Percentiles rank a stretch among this genome's conserved stretches.
Evolutionary conservation across 768 basidiomycete genomes (phyloP).

Genomic region (Lentinula raphanica): DNA sequence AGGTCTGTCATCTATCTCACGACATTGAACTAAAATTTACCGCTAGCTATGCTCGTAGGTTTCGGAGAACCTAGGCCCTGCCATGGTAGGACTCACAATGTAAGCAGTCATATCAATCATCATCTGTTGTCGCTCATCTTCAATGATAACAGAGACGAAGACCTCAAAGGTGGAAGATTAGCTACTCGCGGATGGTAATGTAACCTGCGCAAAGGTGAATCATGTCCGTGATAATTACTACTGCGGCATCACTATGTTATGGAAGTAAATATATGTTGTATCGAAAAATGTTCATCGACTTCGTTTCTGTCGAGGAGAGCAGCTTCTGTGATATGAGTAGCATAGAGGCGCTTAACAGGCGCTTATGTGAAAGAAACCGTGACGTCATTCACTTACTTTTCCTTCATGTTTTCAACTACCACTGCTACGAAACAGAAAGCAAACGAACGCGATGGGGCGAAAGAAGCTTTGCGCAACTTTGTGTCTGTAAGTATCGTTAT

Average conservation of each 20-base stretch:
- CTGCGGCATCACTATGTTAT: background rate
- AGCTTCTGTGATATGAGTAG: too few species aligned
- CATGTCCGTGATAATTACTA: background rate
- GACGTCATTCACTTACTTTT: slow-evolving; percentile 10
- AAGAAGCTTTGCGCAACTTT: slow-evolving; percentile 35
- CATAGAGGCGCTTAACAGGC: too few species aligned
- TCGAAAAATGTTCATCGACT: background rate
- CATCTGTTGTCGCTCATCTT: background rate
- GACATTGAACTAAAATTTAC: slow-evolving; percentile 4
- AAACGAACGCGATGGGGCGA: background rate
- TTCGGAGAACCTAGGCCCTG: slow-evolving; percentile 77
- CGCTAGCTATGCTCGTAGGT: slow-evolving; percentile 35
- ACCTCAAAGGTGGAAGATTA: slow-evolving; percentile 65
- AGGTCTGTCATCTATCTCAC: slow-evolving; percentile 38
- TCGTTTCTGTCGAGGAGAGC: too few species aligned
- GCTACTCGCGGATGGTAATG: slow-evolving; percentile 63
- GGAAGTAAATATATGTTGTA: background rate
- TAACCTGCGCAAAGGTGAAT: background rate
- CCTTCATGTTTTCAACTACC: slow-evolving; percentile 1
- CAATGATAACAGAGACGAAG: slow-evolving; percentile 42
- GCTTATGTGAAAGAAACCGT: background rate
- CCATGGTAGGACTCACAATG: slow-evolving; percentile 96
- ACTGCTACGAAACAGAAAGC: background rate
- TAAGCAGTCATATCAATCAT: slow-evolving; percentile 29
- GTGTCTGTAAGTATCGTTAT: slow-evolving; percentile 31